A percentile compares a stretch with the other conserved stretches of the same genome.
These are phyloP conservation scores for Forsythia viridissima DNA, from an alignment of 257 asterid species.

Conservation along the genomic window DNA sequence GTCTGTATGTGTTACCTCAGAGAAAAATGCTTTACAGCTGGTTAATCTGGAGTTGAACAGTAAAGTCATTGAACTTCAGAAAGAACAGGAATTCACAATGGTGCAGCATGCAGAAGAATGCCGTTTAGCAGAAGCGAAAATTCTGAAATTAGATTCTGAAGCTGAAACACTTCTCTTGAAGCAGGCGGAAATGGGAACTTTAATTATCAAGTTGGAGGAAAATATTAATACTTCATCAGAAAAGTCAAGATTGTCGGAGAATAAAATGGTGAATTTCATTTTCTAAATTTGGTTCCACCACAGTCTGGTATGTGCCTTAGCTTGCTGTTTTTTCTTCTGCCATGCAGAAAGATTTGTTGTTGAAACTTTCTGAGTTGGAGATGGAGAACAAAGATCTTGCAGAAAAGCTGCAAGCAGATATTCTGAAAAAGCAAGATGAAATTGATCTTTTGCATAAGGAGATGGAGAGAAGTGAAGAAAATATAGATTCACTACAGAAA, in stretches of 20 bases:
- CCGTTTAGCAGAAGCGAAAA: constrained; percentile 73
- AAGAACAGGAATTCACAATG: constrained; percentile 80
- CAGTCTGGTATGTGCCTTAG: constrained; percentile 16
- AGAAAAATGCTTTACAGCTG: constrained; percentile 59
- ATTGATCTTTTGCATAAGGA: constrained; percentile 54
- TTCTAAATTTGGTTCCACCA: constrained; percentile 27
- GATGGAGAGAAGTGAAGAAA: constrained; percentile 57
- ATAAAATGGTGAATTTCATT: constrained; percentile 63
- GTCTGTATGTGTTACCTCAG: constrained; percentile 44
- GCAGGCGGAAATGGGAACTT: constrained; percentile 64
- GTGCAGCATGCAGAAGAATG: constrained; percentile 96
- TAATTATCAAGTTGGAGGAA: constrained; percentile 62
- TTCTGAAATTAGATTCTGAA: constrained; percentile 71
- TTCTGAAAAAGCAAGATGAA: constrained; percentile 67
- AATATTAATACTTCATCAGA: constrained; percentile 53
- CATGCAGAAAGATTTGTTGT: constrained; percentile 75
- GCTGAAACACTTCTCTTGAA: constrained; percentile 56
- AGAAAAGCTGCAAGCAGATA: constrained; percentile 61
- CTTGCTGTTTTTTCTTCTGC: constrained; percentile 27
- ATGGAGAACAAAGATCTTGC: constrained; percentile 49
- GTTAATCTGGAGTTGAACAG: constrained; percentile 60
- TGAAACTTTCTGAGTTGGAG: constrained; percentile 68
- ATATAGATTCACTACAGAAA: constrained; percentile 54
- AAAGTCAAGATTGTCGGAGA: constrained; percentile 61
- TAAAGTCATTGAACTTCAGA: constrained; percentile 75